These are phyloP conservation scores for Fusarium verticillioides DNA, from an alignment of 2,329 filamentous ascomycete genomes.

Conservation along the genomic window DNA sequence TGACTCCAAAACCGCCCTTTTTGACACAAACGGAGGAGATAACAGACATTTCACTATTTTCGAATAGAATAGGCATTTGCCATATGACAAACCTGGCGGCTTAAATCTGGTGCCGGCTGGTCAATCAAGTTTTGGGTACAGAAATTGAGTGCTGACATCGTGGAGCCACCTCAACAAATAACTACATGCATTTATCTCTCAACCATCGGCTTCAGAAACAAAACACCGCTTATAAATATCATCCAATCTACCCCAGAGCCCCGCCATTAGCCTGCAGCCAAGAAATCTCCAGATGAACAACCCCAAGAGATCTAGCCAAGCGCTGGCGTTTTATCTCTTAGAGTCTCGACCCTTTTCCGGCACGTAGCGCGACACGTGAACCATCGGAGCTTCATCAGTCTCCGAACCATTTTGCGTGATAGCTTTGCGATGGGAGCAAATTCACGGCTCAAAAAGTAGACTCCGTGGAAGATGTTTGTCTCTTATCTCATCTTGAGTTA, in stretches of 20 bases:
- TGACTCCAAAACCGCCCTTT: neutral
- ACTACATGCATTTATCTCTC: neutral
- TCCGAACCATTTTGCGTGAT: slow-evolving; percentile 9
- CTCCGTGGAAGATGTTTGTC: neutral
- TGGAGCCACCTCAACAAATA: neutral
- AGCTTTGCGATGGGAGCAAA: neutral
- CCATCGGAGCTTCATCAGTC: slow-evolving; percentile 23
- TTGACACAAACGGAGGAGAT: neutral
- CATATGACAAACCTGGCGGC: too few relatives aligned
- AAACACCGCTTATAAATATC: neutral
- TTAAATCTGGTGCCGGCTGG: neutral
- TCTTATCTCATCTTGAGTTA: neutral
- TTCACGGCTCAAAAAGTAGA: slow-evolving; percentile 23
- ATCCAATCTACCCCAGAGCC: neutral
- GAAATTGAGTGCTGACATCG: neutral
- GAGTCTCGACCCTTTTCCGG: neutral
- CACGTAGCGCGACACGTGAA: slow-evolving; percentile 8
- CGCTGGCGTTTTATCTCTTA: neutral
- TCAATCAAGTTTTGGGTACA: neutral
- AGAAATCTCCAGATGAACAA: neutral
- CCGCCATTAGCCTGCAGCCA: neutral
- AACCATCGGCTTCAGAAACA: neutral
- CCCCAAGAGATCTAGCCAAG: slow-evolving; percentile 1
- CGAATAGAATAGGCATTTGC: rapidly evolving
- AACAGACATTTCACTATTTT: neutral